Percentiles rank a stretch among this genome's conserved stretches.
phyloP scores from a whole-genome alignment of 345 rosid species.

The Rhodomyrtus tomentosa region DNA sequence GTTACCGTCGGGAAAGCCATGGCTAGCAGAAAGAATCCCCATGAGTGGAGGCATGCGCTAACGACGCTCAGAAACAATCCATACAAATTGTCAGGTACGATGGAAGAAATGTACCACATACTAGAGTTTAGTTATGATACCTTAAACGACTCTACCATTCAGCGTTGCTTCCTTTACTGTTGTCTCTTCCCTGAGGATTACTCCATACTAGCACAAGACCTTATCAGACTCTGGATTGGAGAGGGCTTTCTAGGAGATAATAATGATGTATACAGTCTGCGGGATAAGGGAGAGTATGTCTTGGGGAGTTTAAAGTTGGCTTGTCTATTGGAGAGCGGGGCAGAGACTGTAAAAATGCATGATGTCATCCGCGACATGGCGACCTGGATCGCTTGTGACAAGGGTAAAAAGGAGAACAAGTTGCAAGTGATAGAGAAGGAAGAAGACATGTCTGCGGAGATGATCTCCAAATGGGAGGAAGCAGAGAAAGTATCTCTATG shows the following conservation, averaged over 20 bases:
- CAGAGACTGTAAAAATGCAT: slow-evolving; percentile 7
- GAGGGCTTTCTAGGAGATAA: slow-evolving; percentile 8
- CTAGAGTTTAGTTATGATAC: slow-evolving; percentile 11
- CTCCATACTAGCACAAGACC: not conserved
- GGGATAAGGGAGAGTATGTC: not conserved
- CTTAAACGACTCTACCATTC: not conserved
- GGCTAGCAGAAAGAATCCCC: not conserved
- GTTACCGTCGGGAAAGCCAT: slow-evolving; percentile 5
- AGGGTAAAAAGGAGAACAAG: not conserved
- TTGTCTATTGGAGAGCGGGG: slow-evolving; percentile 1
- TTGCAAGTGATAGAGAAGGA: not conserved
- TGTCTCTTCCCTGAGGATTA: slow-evolving; percentile 8
- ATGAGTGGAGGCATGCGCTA: slow-evolving; percentile 1
- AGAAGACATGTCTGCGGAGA: not conserved
- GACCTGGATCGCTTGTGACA: not conserved
- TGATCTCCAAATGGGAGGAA: not conserved
- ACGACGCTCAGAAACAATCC: not conserved
- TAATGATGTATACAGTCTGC: not conserved
- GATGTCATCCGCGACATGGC: slow-evolving; percentile 15
- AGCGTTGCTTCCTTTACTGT: slow-evolving; percentile 7
- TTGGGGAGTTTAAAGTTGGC: slow-evolving; percentile 6
- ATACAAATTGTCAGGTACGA: not conserved
- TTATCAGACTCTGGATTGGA: slow-evolving; percentile 10
- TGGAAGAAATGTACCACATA: not conserved
- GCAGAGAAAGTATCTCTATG: not conserved